Percentiles rank a stretch among this genome's conserved stretches.
Conservation (phyloP, 192 early-diverging fungal genomes). For the Mortierella antarctica region DNA sequence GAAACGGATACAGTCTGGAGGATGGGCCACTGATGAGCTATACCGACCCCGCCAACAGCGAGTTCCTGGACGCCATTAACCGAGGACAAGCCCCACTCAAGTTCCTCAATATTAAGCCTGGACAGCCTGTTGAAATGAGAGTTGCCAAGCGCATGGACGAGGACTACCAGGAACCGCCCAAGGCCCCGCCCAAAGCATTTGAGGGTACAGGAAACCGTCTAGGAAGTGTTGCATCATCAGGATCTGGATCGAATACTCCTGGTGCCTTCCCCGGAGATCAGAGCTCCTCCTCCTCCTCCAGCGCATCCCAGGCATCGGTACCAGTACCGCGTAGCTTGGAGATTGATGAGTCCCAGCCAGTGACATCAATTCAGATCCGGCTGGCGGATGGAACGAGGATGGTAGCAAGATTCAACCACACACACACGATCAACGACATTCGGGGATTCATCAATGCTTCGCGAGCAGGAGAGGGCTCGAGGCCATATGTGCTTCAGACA, state of each 20-base stretch:
- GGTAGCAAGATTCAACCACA: constrained; percentile 92
- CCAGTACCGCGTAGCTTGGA: constrained; percentile 51
- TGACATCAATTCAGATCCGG: constrained; percentile 91
- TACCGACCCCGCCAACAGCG: constrained; percentile 88
- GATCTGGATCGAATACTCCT: constrained; percentile 35
- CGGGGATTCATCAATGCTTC: constrained; percentile 77
- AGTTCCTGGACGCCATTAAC: constrained; percentile 88
- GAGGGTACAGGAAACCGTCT: constrained; percentile 83
- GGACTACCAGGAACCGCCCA: constrained; percentile 86
- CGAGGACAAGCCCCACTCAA: constrained; percentile 89
- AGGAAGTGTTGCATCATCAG: constrained; percentile 61
- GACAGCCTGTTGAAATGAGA: constrained; percentile 91
- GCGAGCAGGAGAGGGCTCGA: constrained; percentile 65
- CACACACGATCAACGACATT: constrained; percentile 89
- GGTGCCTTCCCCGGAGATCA: constrained; percentile 50
- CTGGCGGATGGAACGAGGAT: constrained; percentile 89
- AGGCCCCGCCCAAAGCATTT: constrained; percentile 81
- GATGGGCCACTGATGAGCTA: constrained; percentile 90
- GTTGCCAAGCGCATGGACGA: constrained; percentile 86
- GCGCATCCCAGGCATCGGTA: constrained; percentile 19
- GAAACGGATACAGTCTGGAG: constrained; percentile 95
- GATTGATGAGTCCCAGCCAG: constrained; percentile 81
- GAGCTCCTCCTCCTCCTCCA: constrained; percentile 35
- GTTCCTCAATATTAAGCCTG: constrained; percentile 86
- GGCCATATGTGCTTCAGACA: constrained; percentile 82